Evolutionary conservation across 495 filamentous ascomycete species (phyloP), one percentile per base, ranked within the genome.

Genomic region (Penicillium salamii): DNA sequence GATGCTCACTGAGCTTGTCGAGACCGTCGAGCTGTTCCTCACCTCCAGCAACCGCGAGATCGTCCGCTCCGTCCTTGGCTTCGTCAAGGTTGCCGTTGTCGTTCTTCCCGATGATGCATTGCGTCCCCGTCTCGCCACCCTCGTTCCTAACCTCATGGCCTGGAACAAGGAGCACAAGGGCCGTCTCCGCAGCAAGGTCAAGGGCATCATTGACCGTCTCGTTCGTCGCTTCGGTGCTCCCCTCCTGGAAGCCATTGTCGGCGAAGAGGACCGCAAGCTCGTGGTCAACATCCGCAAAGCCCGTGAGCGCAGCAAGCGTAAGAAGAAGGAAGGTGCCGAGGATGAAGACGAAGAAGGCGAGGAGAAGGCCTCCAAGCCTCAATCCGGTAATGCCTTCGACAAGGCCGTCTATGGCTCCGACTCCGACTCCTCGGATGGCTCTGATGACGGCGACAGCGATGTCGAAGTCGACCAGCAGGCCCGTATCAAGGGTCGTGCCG

Each of bases 111-210:
- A 81, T 17, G 80, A 85, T 5, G 66, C 90, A 49, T 83, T 98
- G 74, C 71, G 80, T 21, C 83, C 89, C 13, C 79, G 89, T 24
- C 78, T 98, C 28, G 63, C 70, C 20, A 78, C 82, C 2, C 74
- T 97, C 43, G 79, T 98, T 18, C 88, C 91, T 17, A 95, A 92
- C 66, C 72, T 97, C 8, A 88, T 97, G 84, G 84, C 87, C 15
- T 98, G 93, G 93, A 90, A 87, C 58, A 90, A 96, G 69, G 93
- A 98, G 67, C 95, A 98, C 73, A 97, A 95, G 71, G 90, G 88
- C 13, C 90, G 93, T 59, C 90, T 97, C 65, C 87, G 89, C 53
- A 85, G 89, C 23, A 97, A 97, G 76, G 90, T 98, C 46, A 97
- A 96, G 80, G 90, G 96, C 59, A 96, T 98, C 53, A 67, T 97